These are phyloP conservation scores for Diphasiastrum complanatum DNA, from an alignment of 83 land plant species.

Conservation along the genomic window DNA sequence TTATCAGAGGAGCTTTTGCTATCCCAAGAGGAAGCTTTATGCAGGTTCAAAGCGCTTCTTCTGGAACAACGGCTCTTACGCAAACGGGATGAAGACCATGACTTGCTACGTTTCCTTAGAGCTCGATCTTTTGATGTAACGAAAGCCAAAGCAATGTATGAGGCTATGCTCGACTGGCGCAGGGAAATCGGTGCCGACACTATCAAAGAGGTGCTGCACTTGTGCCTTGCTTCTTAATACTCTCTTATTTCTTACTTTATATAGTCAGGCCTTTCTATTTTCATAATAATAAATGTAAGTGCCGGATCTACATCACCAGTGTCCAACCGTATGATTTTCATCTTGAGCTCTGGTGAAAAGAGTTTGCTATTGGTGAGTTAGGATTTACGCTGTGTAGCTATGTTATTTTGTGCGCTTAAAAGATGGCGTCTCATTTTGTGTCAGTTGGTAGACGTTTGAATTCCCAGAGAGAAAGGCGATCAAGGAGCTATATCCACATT, in stretches of 20 bases:
- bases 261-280: too few species aligned
- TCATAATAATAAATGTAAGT: too few species aligned
- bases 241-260: neutral
- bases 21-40: constrained; percentile 24
- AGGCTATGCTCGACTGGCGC: constrained; percentile 44
- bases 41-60: constrained; percentile 10
- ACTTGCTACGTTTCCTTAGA: constrained; percentile 30
- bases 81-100: constrained; percentile 14
- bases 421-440: too few species aligned
- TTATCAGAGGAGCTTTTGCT: constrained; percentile 20
- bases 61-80: constrained; percentile 25
- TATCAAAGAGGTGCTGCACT: constrained; percentile 29
- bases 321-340: too few species aligned
- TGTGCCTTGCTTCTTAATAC: neutral
- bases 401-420: too few species aligned
- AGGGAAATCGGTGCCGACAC: constrained; percentile 34
- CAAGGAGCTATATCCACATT: constrained; percentile 38
- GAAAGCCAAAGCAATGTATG: constrained; percentile 39
- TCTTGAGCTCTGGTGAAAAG: too few species aligned
- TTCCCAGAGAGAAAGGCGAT: constrained; percentile 32
- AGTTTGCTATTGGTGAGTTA: too few species aligned
- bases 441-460: constrained; percentile 35
- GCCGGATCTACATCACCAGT: too few species aligned
- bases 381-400: too few species aligned
- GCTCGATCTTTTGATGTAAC: constrained; percentile 40